These are phyloP conservation scores for Malus sieversii DNA, from an alignment of 306 rosid species.

Conservation along the genomic window DNA sequence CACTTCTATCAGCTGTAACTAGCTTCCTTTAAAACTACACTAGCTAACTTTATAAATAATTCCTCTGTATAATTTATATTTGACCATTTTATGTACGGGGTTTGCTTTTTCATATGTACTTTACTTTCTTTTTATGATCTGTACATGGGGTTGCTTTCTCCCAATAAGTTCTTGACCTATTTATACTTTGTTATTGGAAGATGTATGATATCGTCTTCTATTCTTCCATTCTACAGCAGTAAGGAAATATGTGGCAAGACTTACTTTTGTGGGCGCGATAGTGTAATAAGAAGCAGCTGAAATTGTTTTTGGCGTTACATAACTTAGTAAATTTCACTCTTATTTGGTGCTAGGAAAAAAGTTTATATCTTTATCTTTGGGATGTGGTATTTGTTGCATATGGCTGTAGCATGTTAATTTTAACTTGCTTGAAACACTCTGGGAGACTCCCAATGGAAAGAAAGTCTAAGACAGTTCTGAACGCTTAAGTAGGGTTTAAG, in stretches of 20 bases:
- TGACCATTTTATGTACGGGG: conserved; percentile 10
- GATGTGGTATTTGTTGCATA: neutral
- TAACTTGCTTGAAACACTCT: neutral
- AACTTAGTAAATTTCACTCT: neutral
- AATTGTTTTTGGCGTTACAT: neutral
- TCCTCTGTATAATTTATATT: conserved; percentile 22
- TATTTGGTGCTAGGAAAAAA: neutral
- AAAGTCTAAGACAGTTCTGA: neutral
- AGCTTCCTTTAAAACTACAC: conserved; percentile 18
- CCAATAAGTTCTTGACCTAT: neutral
- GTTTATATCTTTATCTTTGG: neutral
- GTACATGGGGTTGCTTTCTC: neutral
- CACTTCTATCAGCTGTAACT: conserved; percentile 27
- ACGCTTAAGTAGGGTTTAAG: neutral
- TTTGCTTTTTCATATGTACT: neutral
- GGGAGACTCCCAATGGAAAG: neutral
- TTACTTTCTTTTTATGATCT: neutral
- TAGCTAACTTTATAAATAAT: conserved; percentile 14
- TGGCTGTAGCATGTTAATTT: neutral
- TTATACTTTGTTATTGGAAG: neutral
- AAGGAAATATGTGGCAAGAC: neutral
- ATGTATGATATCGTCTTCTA: conserved; percentile 3
- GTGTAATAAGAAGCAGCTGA: neutral
- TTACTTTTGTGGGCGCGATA: neutral
- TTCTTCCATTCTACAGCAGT: neutral